A percentile compares a stretch with the other conserved stretches of the same genome.
phyloP scores from a whole-genome alignment of 805 yeast species.

The Zygosaccharomyces pseudorouxii region DNA sequence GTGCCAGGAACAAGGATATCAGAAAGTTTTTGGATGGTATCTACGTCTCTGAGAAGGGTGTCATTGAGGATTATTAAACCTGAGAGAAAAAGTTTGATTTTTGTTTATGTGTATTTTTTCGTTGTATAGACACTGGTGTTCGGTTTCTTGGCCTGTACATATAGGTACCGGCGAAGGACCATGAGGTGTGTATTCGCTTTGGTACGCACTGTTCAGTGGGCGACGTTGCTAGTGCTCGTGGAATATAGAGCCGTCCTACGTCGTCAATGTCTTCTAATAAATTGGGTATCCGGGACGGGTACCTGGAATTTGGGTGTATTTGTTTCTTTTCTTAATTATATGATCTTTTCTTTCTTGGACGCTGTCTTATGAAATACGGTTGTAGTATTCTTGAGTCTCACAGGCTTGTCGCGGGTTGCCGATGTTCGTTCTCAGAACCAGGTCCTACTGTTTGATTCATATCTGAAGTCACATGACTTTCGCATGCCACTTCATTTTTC shows the following conservation, averaged over 20 bases:
- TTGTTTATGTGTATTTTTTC: neutral
- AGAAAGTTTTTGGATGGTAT: conserved; percentile 99
- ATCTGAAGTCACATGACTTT: too few species aligned
- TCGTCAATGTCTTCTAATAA: conserved; percentile 9
- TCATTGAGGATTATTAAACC: conserved; percentile 49
- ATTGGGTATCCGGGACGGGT: neutral
- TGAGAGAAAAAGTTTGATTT: neutral
- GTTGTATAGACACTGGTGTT: neutral
- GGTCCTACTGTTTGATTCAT: too few species aligned
- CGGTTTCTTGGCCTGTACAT: neutral
- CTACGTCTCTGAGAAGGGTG: conserved; percentile 95
- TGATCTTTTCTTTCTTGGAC: too few species aligned
- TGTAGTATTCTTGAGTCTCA: too few species aligned
- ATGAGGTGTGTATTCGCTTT: neutral
- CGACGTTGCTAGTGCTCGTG: conserved; percentile 29
- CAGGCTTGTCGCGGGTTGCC: neutral
- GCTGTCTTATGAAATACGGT: too few species aligned
- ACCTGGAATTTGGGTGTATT: neutral
- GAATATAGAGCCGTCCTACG: conserved; percentile 29
- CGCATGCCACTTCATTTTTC: neutral
- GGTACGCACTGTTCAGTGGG: conserved; percentile 7
- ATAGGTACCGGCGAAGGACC: neutral
- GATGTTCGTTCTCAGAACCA: neutral
- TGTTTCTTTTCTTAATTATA: neutral
- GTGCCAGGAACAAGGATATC: conserved; percentile 99